These are phyloP conservation scores for Endotrypanum monterogeii DNA, from an alignment of 208 protist species.

Conservation along the genomic window DNA sequence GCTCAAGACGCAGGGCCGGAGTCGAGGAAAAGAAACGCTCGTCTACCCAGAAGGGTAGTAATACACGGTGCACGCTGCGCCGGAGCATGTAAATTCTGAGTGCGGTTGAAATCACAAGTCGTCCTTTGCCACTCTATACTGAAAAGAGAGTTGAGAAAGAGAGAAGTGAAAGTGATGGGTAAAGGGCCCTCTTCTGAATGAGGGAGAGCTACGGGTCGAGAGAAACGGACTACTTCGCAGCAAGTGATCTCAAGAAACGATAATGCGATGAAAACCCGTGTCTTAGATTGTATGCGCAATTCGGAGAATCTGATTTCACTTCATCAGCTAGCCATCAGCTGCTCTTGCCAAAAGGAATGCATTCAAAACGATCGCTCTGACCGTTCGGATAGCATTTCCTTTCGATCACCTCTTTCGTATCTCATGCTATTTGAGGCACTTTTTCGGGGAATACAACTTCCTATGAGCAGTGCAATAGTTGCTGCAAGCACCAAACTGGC, in stretches of 20 bases:
- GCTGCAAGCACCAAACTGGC: slow-evolving; percentile 24
- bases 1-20: slow-evolving; percentile 11
- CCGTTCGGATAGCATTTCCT: background rate
- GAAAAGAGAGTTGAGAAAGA: background rate
- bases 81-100: slow-evolving; percentile 14
- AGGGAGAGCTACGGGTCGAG: background rate
- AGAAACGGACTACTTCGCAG: background rate
- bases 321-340: background rate
- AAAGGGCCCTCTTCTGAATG: background rate
- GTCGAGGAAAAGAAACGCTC: slow-evolving; percentile 23
- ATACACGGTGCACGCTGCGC: background rate
- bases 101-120: background rate
- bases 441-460: slow-evolving; percentile 3
- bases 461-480: slow-evolving; percentile 14
- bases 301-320: background rate
- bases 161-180: background rate
- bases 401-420: background rate
- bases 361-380: background rate
- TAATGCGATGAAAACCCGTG: background rate
- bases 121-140: background rate
- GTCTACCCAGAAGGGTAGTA: background rate
- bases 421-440: background rate
- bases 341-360: background rate
- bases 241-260: background rate
- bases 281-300: background rate